A percentile compares a stretch with the other conserved stretches of the same genome.
These are phyloP conservation scores for Spongospora subterranea DNA, from an alignment of 208 protist species.

Conservation along the genomic window DNA sequence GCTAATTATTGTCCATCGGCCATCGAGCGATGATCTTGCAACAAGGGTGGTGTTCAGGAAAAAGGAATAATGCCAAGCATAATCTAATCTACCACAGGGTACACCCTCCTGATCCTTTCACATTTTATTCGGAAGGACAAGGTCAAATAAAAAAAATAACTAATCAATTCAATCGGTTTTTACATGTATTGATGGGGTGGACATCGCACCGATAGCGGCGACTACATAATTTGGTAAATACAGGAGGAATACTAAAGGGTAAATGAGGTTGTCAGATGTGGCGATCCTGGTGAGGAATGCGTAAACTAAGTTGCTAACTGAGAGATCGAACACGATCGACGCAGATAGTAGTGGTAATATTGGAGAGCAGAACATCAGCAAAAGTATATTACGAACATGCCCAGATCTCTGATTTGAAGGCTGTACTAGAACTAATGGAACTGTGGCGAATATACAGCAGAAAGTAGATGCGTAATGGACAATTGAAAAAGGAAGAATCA, in stretches of 20 bases:
- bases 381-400: not conserved
- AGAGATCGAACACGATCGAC: not conserved
- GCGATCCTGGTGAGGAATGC: not conserved
- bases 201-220: not conserved
- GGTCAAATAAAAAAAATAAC: too few relatives aligned
- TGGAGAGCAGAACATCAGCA: constrained; percentile 9
- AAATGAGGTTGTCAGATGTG: constrained; percentile 14
- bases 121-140: too few relatives aligned
- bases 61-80: not conserved
- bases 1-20: too few relatives aligned
- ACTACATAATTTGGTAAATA: not conserved
- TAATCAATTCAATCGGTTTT: not conserved
- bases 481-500: not conserved
- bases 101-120: not conserved
- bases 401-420: not conserved
- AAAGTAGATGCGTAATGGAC: not conserved
- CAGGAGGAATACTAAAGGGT: not conserved
- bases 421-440: not conserved
- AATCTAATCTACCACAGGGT: not conserved
- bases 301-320: not conserved
- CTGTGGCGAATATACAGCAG: not conserved
- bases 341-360: not conserved
- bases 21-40: too few relatives aligned
- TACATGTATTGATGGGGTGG: not conserved
- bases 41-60: too few relatives aligned